Base-by-base conservation (phyloP, 176 grass and related monocot genomes). In the Oryza brachyantha region DNA sequence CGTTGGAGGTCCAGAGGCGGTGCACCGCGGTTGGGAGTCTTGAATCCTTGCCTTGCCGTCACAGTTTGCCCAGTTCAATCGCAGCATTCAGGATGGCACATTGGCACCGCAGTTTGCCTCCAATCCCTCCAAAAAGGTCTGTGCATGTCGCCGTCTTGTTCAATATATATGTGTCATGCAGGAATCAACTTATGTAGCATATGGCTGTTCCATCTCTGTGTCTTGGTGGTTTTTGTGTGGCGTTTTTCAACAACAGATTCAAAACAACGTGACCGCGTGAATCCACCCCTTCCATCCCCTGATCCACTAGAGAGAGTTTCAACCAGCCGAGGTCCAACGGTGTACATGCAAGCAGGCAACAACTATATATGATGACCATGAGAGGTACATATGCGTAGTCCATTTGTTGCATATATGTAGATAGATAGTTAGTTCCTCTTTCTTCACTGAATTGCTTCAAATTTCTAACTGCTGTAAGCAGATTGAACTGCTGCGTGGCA, bases 401-500 rank as follows among this genome's bases (percentile, higher is more conserved):
- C n/a, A n/a, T n/a, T n/a, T n/a, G n/a, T n/a, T n/a, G n/a, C n/a
- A 9, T 3, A n/a, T n/a, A n/a, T n/a, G n/a, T 26, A 57, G 5
- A 13, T 42, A 13, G 37, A 0, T 6, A n/a, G 21, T 27, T 7
- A 45, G 13, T 43, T 59, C 12, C 6, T 61, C 6, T 0, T 58
- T 57, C 22, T 55, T 79, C 9, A 61, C 0, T 22, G 1, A 1
- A 27, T 48, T 29, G n/a, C 48, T 57, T 57, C 7, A 11, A 6
- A 14, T 58, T 80, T 28, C 5, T 84, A 26, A 67, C 46, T 80
- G 75, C 85, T 90, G 88, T 26, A 71, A 71, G 61, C 81, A 93
- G 62, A 85, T 90, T 39, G 85, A 93, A 73, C 88, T 93, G 39
- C 87, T 93, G 24, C 91, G 88, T 11, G 88, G 90, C 13, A 93